These are phyloP conservation scores for Mortierella hygrophila DNA, from an alignment of 192 early-diverging fungal species.

Conservation along the genomic window DNA sequence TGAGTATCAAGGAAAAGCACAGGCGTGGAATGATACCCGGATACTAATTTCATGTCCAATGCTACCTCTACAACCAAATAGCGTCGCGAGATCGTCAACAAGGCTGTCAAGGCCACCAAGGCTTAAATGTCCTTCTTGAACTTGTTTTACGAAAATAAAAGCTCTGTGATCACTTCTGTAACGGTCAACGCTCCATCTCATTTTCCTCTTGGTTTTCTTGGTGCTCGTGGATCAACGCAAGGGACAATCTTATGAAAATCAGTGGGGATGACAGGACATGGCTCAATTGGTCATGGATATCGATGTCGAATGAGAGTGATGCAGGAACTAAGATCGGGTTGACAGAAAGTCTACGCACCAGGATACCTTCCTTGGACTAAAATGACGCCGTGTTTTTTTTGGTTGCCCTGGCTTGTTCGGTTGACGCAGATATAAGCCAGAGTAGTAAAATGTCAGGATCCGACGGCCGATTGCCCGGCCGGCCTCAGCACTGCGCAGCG, in stretches of 20 bases:
- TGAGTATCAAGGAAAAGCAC: neutral
- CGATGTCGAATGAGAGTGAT: too few relatives aligned
- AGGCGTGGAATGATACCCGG: neutral
- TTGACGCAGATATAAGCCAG: neutral
- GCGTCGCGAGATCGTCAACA: slow-evolving; percentile 57
- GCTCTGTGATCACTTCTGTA: slow-evolving; percentile 31
- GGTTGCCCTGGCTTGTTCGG: neutral
- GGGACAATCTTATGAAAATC: too few relatives aligned
- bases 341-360: neutral
- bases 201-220: neutral
- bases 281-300: too few relatives aligned
- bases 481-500: neutral
- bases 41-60: neutral
- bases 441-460: too few relatives aligned
- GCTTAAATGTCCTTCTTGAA: slow-evolving; percentile 42
- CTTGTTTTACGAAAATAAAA: slow-evolving; percentile 39
- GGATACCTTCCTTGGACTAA: neutral
- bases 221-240: neutral
- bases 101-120: slow-evolving; percentile 56
- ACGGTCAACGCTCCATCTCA: neutral
- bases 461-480: too few relatives aligned
- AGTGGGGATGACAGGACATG: too few relatives aligned
- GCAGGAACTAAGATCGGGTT: neutral
- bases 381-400: neutral
- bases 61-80: neutral